Evolutionary conservation across 2,329 filamentous ascomycete genomes (phyloP).

Genomic region (Monilinia fructigena): DNA sequence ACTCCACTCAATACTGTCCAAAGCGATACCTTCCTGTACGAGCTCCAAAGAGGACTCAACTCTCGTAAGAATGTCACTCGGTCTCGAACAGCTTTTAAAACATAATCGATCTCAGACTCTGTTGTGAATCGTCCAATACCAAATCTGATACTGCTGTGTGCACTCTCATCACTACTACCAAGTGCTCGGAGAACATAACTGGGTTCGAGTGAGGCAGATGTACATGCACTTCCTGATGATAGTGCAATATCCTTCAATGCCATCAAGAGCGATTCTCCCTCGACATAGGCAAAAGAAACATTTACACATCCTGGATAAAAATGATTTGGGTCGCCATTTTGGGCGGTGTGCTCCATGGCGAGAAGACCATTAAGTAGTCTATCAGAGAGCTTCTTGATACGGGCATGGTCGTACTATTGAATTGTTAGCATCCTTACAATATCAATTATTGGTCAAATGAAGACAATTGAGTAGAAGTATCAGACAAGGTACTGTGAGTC

Average conservation of each 20-base stretch:
- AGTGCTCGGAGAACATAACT: slow-evolving; percentile 93
- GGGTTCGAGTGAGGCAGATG: slow-evolving; percentile 92
- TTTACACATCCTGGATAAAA: slow-evolving; percentile 98
- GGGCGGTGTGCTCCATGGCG: slow-evolving; percentile 83
- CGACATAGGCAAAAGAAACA: slow-evolving; percentile 96
- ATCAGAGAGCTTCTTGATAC: slow-evolving; percentile 79
- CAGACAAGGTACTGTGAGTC: slow-evolving; percentile 40
- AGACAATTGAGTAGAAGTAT: slow-evolving; percentile 20
- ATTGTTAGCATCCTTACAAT: slow-evolving; percentile 37
- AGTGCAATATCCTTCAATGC: slow-evolving; percentile 96
- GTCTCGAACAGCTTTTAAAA: slow-evolving; percentile 88
- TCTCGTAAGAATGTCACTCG: slow-evolving; percentile 91
- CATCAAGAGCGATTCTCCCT: slow-evolving; percentile 97
- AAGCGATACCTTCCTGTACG: slow-evolving; percentile 92
- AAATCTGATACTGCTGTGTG: slow-evolving; percentile 96
- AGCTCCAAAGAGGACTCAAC: slow-evolving; percentile 93
- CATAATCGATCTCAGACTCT: slow-evolving; percentile 93
- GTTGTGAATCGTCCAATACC: slow-evolving; percentile 97
- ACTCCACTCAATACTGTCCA: slow-evolving; percentile 97
- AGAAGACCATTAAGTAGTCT: slow-evolving; percentile 80
- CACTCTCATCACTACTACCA: slow-evolving; percentile 94
- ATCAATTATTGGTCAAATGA: slow-evolving; percentile 33
- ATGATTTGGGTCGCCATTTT: slow-evolving; percentile 79
- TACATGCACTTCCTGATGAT: slow-evolving; percentile 95
- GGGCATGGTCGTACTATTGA: slow-evolving; percentile 82